phyloP scores from a whole-genome alignment of 2,329 filamentous ascomycete species.

The Aspergillus tubingensis region DNA sequence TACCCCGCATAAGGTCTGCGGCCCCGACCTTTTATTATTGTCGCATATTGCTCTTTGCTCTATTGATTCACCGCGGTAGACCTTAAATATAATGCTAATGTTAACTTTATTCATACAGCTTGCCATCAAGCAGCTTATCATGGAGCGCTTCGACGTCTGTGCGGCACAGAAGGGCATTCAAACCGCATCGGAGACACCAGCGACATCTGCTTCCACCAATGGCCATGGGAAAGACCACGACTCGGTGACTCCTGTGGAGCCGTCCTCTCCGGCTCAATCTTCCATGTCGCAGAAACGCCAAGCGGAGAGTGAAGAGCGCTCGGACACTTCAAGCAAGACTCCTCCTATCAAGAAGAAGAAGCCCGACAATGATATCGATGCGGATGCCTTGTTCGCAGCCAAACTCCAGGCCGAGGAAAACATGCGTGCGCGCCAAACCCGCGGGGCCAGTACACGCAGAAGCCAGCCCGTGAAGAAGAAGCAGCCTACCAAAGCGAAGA shows the following conservation, averaged over 20 bases:
- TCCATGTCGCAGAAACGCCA: conserved; percentile 46
- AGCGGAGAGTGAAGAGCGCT: conserved; percentile 43
- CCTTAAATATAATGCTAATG: conserved; percentile 16
- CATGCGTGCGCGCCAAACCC: conserved; percentile 70
- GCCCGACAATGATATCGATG: conserved; percentile 66
- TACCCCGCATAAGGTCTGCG: conserved; percentile 60
- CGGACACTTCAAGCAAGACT: conserved; percentile 39
- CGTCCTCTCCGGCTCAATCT: conserved; percentile 35
- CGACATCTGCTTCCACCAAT: conserved; percentile 28
- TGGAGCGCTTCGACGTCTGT: conserved; percentile 72
- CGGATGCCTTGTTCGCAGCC: conserved; percentile 84
- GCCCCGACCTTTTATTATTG: conserved; percentile 10
- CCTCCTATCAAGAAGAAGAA: conserved; percentile 62
- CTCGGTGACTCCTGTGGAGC: conserved; percentile 29
- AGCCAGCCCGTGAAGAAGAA: conserved; percentile 65
- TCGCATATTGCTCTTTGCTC: conserved; percentile 10
- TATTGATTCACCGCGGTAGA: background rate
- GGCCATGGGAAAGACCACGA: conserved; percentile 32
- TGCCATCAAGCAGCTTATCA: conserved; percentile 71
- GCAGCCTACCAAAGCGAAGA: conserved; percentile 48
- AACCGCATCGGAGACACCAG: conserved; percentile 31
- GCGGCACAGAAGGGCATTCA: conserved; percentile 48
- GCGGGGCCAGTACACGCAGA: conserved; percentile 67
- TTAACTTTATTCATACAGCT: conserved; percentile 47
- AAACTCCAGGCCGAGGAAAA: conserved; percentile 93